phyloP scores from a whole-genome alignment of 257 asterid species.

The Rehmannia glutinosa region DNA sequence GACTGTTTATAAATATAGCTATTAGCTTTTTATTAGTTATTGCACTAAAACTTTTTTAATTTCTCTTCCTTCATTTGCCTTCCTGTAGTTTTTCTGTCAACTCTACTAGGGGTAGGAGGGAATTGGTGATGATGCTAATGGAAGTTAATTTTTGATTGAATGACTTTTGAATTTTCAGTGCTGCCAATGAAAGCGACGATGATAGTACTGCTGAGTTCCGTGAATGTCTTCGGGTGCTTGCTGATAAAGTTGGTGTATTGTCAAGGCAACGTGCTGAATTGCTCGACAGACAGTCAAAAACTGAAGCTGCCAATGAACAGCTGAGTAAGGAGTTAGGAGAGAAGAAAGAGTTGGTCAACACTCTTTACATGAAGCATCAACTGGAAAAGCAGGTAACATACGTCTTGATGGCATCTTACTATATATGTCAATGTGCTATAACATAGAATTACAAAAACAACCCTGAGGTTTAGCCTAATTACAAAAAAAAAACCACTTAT shows the following conservation, averaged over 20 bases:
- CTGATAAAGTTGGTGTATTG: conserved; percentile 72
- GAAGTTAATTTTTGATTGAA: conserved; percentile 11
- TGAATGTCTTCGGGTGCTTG: conserved; percentile 75
- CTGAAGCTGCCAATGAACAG: conserved; percentile 63
- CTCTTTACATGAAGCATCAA: conserved; percentile 80
- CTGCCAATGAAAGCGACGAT: conserved; percentile 56
- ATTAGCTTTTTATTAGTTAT: too few species aligned
- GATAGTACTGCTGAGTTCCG: conserved; percentile 74
- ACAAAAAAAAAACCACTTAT: neutral
- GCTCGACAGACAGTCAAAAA: conserved; percentile 65
- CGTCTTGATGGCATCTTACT: neutral
- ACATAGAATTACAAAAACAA: neutral
- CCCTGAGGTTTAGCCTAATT: neutral
- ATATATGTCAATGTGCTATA: neutral
- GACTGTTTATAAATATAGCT: too few species aligned
- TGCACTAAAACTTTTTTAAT: too few species aligned
- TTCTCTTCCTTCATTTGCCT: too few species aligned
- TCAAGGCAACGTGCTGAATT: conserved; percentile 68
- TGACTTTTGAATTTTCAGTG: conserved; percentile 38
- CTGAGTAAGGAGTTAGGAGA: conserved; percentile 75
- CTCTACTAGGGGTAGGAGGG: too few species aligned
- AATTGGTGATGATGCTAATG: neutral
- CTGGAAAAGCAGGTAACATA: conserved; percentile 82
- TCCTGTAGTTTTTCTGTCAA: too few species aligned
- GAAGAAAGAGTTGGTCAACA: conserved; percentile 70